These are phyloP conservation scores for Arxiozyma bovina DNA, from an alignment of 1,139 yeast genomes.

Conservation along the genomic window DNA sequence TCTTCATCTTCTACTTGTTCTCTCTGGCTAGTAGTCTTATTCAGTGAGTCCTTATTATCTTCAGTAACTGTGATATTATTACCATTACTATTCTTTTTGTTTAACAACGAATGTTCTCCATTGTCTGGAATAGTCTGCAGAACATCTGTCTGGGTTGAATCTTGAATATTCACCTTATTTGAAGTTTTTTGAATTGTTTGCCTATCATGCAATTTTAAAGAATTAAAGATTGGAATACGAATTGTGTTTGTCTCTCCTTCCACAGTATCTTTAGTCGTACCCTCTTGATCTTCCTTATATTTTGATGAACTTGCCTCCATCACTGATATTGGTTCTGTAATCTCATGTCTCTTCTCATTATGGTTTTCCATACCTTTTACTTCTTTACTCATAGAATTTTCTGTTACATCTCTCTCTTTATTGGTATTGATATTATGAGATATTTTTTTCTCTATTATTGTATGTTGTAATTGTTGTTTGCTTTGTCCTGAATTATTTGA, in stretches of 20 bases:
- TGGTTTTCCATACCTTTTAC: not conserved
- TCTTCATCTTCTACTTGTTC: not conserved
- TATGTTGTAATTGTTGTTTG: too few species aligned
- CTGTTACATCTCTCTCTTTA: too few species aligned
- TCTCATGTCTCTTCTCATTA: not conserved
- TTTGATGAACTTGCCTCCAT: too few species aligned
- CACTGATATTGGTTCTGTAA: not conserved
- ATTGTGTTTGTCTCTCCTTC: conserved; percentile 5
- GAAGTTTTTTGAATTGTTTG: not conserved
- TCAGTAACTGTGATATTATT: not conserved
- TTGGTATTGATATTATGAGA: not conserved
- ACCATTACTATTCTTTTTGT: not conserved
- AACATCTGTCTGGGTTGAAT: not conserved
- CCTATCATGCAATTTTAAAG: conserved; percentile 6
- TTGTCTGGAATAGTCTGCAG: not conserved
- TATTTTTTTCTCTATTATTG: too few species aligned
- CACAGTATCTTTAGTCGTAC: not conserved
- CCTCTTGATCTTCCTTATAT: not conserved
- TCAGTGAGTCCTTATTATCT: not conserved
- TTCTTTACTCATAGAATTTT: not conserved
- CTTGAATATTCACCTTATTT: not conserved
- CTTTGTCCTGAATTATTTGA: too few species aligned
- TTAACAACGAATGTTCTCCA: not conserved
- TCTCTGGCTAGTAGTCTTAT: not conserved
- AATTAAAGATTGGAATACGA: conserved; percentile 23